These are phyloP conservation scores for Dictyostelium discoideum DNA, from an alignment of 78 protist species.

Conservation along the genomic window DNA sequence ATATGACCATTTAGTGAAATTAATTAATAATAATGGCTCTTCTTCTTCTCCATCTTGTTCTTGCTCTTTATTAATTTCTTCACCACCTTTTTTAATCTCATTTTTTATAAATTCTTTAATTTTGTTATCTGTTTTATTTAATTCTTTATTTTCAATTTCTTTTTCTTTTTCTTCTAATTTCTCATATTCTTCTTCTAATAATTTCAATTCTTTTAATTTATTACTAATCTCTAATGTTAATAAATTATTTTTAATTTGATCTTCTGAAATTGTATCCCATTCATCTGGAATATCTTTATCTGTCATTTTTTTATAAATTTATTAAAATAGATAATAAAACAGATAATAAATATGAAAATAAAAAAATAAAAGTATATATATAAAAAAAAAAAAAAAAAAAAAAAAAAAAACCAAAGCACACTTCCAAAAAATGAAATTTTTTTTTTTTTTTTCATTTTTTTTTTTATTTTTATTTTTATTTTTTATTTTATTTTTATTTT, in stretches of 20 bases:
- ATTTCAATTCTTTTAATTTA: neutral
- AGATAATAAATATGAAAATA: neutral
- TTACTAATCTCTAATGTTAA: neutral
- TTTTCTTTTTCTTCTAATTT: neutral
- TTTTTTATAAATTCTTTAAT: neutral
- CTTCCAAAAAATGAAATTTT: neutral
- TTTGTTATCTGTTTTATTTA: neutral
- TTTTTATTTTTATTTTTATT: neutral
- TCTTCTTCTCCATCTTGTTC: conserved; percentile 6
- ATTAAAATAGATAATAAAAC: too few relatives aligned
- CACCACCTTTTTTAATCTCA: neutral
- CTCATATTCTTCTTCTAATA: neutral
- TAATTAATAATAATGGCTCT: conserved; percentile 47
- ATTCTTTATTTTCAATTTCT: neutral
- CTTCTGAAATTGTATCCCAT: conserved; percentile 42
- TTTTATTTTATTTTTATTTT: neutral
- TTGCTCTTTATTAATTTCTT: neutral
- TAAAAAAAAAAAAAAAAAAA: neutral
- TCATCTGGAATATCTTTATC: conserved; percentile 14
- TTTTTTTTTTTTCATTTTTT: neutral
- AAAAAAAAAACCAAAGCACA: neutral
- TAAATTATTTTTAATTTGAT: conserved; percentile 2
- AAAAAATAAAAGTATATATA: neutral
- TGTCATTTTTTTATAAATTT: neutral
- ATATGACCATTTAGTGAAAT: conserved; percentile 60